Base-by-base conservation (phyloP, 768 basidiomycete genomes). In the Boletellus ananas region DNA sequence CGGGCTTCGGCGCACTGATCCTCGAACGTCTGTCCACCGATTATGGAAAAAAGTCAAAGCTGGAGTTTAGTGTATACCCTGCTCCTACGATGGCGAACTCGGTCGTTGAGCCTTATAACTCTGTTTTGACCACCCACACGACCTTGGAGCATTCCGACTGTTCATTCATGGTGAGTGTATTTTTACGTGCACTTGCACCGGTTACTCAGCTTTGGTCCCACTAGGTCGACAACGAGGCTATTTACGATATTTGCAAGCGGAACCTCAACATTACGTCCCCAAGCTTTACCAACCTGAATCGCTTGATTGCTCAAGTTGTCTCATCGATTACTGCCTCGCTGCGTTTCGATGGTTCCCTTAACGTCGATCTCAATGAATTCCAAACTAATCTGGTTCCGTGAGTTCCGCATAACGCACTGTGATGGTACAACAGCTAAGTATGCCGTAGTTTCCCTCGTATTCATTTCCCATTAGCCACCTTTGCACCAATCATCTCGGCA, bases 71-170 rank as follows among this genome's bases (percentile, higher is more conserved):
- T 58, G 92, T 96, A 37, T 96, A 95, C 73, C 94, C 94, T 42
- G 90, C 94, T 6, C 94, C 94, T 11, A 87, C 88, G 63, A 79
- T 94, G 68, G 87, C 91, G 27, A 94, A 85, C 73, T 95, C 94
- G 11, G 90, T 98, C 46, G 95, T 98, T 25, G 95, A 98, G 74
- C 95, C 95, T 1, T 98, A 98, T 79, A 98, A 98, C 80, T 85
- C 88, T 10, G 90, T 95, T 43, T 74, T 98, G 63, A 97, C 95
- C 40, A 98, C 95, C 34, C 95, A 98, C 76, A 96, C 94, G 48
- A 97, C 95, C 25, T 85, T 97, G 40, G 95, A 98, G 73, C 94
- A 97, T 74, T 95, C 94, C 16, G 95, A 98, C 72, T 98, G 95
- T 73, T 98, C 95, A 23, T 98, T 98, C 81, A 96, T 98, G 95